Conservation (phyloP, 371 early-diverging fungal species). For the Dinochytrium kinnereticum region DNA sequence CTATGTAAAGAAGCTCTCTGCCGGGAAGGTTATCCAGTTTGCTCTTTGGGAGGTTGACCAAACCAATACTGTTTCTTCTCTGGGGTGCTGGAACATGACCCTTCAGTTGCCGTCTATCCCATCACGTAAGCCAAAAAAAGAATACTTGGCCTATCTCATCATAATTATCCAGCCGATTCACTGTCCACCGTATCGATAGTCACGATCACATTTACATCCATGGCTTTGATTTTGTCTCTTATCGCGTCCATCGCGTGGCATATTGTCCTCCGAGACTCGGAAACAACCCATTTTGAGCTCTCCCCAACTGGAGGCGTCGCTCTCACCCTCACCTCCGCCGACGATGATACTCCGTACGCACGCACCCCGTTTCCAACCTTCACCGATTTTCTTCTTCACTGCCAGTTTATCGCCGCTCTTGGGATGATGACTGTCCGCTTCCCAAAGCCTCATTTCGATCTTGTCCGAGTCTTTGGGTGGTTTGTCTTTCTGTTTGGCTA, state of each 20-base stretch:
- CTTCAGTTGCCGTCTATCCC: background rate
- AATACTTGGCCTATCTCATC: too few species aligned
- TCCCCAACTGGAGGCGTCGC: background rate
- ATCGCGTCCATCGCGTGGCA: background rate
- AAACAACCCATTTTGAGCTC: slow-evolving; percentile 16
- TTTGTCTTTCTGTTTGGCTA: background rate
- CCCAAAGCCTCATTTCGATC: background rate
- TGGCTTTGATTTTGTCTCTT: background rate
- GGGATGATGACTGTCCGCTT: background rate
- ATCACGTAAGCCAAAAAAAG: background rate
- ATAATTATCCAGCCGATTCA: background rate
- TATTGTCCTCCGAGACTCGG: background rate
- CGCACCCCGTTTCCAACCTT: background rate
- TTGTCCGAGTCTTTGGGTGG: background rate
- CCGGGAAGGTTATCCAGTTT: too few species aligned
- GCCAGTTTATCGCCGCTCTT: slow-evolving; percentile 1
- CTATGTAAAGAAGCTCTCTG: too few species aligned
- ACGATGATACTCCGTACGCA: background rate
- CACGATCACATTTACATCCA: background rate
- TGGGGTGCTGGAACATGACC: background rate
- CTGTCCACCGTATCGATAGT: background rate
- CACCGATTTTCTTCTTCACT: background rate
- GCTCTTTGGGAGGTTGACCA: background rate
- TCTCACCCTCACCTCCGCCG: background rate
- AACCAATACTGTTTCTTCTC: background rate